These are phyloP conservation scores for Dalechampia spathulata DNA, from an alignment of 441 rosid genomes.

Conservation along the genomic window DNA sequence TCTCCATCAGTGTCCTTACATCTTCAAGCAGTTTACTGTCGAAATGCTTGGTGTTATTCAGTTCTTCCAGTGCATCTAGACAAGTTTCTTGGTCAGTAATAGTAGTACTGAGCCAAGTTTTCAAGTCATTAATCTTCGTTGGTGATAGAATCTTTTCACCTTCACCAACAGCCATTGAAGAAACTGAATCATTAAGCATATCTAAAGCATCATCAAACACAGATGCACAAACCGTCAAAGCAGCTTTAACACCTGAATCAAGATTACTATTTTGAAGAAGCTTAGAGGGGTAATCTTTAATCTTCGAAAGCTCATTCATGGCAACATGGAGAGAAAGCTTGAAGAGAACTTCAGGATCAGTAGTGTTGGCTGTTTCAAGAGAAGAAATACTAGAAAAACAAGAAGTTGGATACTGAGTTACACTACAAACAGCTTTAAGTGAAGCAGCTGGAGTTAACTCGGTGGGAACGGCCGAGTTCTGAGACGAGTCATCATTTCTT, in stretches of 20 bases:
- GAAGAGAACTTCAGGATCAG: constrained; percentile 63
- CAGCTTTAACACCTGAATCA: constrained; percentile 26
- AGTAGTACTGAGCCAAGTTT: constrained; percentile 57
- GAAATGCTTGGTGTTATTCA: constrained; percentile 19
- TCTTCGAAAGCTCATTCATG: constrained; percentile 37
- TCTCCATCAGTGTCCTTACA: no score
- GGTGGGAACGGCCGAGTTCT: constrained; percentile 22
- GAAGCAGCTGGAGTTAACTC: constrained; percentile 59
- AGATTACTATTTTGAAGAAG: constrained; percentile 19
- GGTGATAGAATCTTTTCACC: not conserved
- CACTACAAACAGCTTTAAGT: constrained; percentile 49
- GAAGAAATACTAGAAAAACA: constrained; percentile 62
- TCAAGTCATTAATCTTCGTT: constrained; percentile 30
- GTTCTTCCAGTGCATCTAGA: constrained; percentile 46
- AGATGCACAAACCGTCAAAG: constrained; percentile 48
- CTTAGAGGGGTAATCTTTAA: constrained; percentile 34
- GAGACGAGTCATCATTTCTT: constrained; percentile 14
- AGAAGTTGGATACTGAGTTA: constrained; percentile 58
- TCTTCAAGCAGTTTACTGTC: constrained; percentile 19
- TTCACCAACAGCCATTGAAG: constrained; percentile 1
- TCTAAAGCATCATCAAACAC: constrained; percentile 37
- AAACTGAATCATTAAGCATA: constrained; percentile 22
- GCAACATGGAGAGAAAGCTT: constrained; percentile 63
- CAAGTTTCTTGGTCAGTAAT: constrained; percentile 71
- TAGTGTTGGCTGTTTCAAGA: constrained; percentile 33